These are phyloP conservation scores for Trichoderma aggressivum DNA, from an alignment of 2,329 filamentous ascomycete genomes.

Conservation along the genomic window DNA sequence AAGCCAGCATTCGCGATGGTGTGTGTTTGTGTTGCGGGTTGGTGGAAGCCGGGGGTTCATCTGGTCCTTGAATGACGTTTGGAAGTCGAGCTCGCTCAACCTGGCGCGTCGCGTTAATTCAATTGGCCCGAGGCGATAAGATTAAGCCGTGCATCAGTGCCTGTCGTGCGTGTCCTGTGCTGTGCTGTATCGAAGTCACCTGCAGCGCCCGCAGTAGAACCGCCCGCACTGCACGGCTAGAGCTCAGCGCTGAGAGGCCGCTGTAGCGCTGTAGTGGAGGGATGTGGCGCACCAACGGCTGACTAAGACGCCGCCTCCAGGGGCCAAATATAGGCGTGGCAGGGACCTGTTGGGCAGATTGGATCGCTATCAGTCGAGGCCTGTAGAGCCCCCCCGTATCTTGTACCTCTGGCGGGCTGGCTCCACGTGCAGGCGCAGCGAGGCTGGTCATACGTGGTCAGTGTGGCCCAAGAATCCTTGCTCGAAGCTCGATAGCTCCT, in stretches of 20 bases:
- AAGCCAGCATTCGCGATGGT: conserved; percentile 14
- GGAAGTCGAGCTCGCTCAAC: neutral
- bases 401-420: neutral
- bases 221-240: neutral
- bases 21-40: neutral
- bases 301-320: neutral
- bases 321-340: neutral
- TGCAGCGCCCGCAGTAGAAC: neutral
- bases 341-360: too few species aligned
- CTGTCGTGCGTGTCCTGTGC: neutral
- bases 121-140: conserved; percentile 8
- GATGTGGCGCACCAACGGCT: neutral
- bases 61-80: conserved; percentile 1
- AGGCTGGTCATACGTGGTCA: conserved; percentile 16
- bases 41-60: neutral
- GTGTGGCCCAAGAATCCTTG: conserved; percentile 12
- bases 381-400: neutral
- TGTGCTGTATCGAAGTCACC: neutral
- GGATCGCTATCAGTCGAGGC: neutral
- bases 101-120: conserved; percentile 15
- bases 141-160: neutral
- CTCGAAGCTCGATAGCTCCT: conserved; percentile 12
- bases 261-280: neutral
- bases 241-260: neutral
- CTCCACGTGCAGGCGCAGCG: conserved; percentile 14